Conservation (phyloP, 495 filamentous ascomycete species). For the Tuber brumale region DNA sequence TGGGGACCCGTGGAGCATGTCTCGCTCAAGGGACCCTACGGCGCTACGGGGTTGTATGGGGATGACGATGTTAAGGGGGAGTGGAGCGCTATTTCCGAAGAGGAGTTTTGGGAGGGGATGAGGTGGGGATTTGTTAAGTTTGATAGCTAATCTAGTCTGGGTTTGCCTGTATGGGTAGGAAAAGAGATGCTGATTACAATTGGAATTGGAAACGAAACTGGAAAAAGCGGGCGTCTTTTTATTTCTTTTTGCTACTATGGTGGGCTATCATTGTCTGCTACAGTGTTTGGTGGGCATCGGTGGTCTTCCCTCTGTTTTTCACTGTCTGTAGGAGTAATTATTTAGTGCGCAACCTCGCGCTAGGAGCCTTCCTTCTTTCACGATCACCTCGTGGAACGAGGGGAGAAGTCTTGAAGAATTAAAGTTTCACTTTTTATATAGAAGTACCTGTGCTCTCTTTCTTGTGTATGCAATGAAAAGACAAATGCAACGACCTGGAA, state of each 20-base stretch:
- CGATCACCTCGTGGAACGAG: neutral
- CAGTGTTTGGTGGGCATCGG: neutral
- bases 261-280: neutral
- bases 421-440: neutral
- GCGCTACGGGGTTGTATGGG: conserved; percentile 50
- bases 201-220: neutral
- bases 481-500: neutral
- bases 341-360: neutral
- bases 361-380: neutral
- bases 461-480: neutral
- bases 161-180: neutral
- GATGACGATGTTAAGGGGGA: conserved; percentile 46
- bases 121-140: conserved; percentile 40
- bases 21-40: conserved; percentile 51
- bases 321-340: neutral
- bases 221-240: neutral
- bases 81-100: conserved; percentile 44
- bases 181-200: neutral
- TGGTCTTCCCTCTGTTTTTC: too few species aligned
- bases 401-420: neutral
- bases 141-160: conserved; percentile 19
- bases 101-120: conserved; percentile 46
- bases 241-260: neutral
- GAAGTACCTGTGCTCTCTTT: neutral
- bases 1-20: conserved; percentile 44